Percentiles rank a stretch among this genome's conserved stretches.
Conservation (phyloP, 2,329 filamentous ascomycete genomes). For the Dendrostoma leiphaemia region DNA sequence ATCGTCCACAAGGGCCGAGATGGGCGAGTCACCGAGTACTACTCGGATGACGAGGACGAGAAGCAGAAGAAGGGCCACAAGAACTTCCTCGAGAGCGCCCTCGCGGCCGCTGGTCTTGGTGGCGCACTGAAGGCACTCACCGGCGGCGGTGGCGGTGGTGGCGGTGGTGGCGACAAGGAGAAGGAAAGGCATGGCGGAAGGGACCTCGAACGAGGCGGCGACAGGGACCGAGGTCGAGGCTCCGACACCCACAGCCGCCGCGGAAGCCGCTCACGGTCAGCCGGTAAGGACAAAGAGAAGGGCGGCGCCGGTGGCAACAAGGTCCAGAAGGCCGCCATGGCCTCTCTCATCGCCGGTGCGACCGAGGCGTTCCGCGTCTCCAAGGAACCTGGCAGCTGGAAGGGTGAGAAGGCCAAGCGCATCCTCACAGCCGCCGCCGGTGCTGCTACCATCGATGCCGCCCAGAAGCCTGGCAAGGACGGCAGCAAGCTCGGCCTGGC, state of each 20-base stretch:
- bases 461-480: slow-evolving; percentile 67
- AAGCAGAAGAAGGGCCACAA: slow-evolving; percentile 60
- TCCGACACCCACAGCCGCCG: slow-evolving; percentile 49
- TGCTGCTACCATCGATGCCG: slow-evolving; percentile 82
- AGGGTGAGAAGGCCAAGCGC: slow-evolving; percentile 86
- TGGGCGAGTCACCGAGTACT: slow-evolving; percentile 52
- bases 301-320: slow-evolving; percentile 50
- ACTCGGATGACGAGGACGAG: slow-evolving; percentile 54
- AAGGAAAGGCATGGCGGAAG: slow-evolving; percentile 10
- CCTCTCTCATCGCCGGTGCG: slow-evolving; percentile 84
- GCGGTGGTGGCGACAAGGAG: slow-evolving; percentile 38
- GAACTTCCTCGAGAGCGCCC: slow-evolving; percentile 62
- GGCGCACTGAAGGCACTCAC: slow-evolving; percentile 59
- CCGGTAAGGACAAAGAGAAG: slow-evolving; percentile 44
- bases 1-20: slow-evolving; percentile 54
- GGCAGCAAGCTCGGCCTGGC: slow-evolving; percentile 82
- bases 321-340: slow-evolving; percentile 84
- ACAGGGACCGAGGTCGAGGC: slow-evolving; percentile 31
- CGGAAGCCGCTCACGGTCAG: slow-evolving; percentile 49
- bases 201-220: slow-evolving; percentile 19
- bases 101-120: slow-evolving; percentile 61
- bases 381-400: slow-evolving; percentile 86
- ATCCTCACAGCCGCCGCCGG: slow-evolving; percentile 83
- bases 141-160: slow-evolving; percentile 47
- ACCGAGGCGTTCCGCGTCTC: slow-evolving; percentile 89